These are phyloP conservation scores for Globisporangium ultimum DNA, from an alignment of 352 stramenopile species.

Conservation along the genomic window DNA sequence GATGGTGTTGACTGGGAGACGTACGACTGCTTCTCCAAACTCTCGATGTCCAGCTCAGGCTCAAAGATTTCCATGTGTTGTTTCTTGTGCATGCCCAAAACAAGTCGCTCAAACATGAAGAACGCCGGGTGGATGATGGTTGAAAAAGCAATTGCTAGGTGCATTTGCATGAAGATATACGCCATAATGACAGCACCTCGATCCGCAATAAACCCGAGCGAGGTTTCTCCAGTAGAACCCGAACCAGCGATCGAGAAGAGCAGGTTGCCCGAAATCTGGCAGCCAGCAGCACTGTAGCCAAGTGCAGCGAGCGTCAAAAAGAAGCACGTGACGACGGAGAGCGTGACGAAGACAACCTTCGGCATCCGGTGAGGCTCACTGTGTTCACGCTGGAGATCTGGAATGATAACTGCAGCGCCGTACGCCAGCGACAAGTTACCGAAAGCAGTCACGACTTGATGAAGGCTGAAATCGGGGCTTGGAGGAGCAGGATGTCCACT, in stretches of 20 bases:
- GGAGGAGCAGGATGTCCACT: conserved; percentile 25
- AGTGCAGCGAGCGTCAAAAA: conserved; percentile 34
- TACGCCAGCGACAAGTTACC: conserved; percentile 57
- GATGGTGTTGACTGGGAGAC: conserved; percentile 8
- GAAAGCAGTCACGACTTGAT: conserved; percentile 40
- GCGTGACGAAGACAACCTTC: conserved; percentile 35
- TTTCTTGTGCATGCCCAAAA: conserved; percentile 38
- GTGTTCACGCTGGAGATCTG: conserved; percentile 43
- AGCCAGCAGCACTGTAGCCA: conserved; percentile 31
- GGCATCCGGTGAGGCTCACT: conserved; percentile 44
- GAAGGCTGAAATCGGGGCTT: conserved; percentile 30
- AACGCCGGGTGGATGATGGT: conserved; percentile 40
- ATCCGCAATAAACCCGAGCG: conserved; percentile 33
- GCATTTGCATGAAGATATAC: conserved; percentile 51
- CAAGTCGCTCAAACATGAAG: conserved; percentile 39
- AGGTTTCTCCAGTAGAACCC: conserved; percentile 13
- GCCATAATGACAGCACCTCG: conserved; percentile 33
- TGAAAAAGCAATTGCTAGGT: conserved; percentile 46
- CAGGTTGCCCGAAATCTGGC: conserved; percentile 48
- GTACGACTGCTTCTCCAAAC: conserved; percentile 10
- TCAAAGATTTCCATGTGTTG: background rate
- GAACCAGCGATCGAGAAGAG: conserved; percentile 42
- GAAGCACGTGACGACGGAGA: conserved; percentile 33
- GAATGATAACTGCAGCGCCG: conserved; percentile 46
- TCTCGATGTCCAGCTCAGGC: background rate